Base-by-base conservation (phyloP, 2,329 filamentous ascomycete species). In the Trichoderma sp. region DNA sequence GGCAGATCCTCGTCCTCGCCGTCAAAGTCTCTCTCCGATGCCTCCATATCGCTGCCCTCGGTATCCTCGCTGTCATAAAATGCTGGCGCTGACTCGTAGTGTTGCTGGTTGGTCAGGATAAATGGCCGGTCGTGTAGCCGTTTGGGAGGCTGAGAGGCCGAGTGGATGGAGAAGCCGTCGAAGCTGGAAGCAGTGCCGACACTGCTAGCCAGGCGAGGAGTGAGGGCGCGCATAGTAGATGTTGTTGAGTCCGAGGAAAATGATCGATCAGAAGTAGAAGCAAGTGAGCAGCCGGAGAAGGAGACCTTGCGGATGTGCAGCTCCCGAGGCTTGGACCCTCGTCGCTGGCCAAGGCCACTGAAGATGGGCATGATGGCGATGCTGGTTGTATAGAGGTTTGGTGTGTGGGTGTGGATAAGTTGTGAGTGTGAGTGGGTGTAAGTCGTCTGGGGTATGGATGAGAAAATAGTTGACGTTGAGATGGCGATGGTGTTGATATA, bases 231-330 rank as follows among this genome's bases (percentile, higher is more conserved):
- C n/a, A 74, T 73, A 22, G 76, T 76, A 57, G 76, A 74, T 32
- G 74, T 69, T 45, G 74, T 72, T 34, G 73, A 73, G 7, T 77
- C 75, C 17, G 73, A 74, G 25, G 74, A 74, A 52, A 76, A 74
- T 52, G 78, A 80, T 37, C 60, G 60, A n/a, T 64, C 61, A 73
- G 77, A 76, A 69, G 74, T 35, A 72, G 77, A 76, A 68, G 74
- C 77, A 65, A 80, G 76, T 1, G 79, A 80, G 64, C 75, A 78
- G 69, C 79, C 79, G 19, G 79, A 80, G 71, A 80, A 78, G 53
- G 79, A 80, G 57, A 80, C 71, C 73, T 81, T 81, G 73, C 79
- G 78, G 67, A 81, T 80, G 69, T 79, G 77, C 27, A 81, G 75
- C 64, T 80, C 75, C 57, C 77, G 74, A 37, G 79, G 77, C 70